phyloP scores from a whole-genome alignment of 805 yeast species.

The Myxozyma lipomycoides region DNA sequence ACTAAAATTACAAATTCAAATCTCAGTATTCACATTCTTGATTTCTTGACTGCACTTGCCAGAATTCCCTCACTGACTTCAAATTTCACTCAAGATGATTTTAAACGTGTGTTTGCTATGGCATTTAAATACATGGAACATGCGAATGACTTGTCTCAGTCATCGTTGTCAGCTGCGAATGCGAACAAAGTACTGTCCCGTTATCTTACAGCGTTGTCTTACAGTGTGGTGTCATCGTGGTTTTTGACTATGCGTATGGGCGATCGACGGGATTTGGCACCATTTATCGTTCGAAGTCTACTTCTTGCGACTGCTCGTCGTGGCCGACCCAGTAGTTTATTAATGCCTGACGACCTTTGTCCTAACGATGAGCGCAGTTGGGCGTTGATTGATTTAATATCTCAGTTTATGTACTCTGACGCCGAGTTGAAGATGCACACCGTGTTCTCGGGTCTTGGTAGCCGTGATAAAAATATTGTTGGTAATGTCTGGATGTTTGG shows the following conservation, averaged over 20 bases:
- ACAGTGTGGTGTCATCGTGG: slow-evolving; percentile 66
- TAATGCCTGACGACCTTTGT: slow-evolving; percentile 3
- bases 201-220: slow-evolving; percentile 61
- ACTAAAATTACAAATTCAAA: slow-evolving; percentile 66
- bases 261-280: slow-evolving; percentile 57
- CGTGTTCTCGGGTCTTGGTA: slow-evolving; percentile 22
- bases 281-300: slow-evolving; percentile 60
- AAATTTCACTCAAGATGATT: slow-evolving; percentile 72
- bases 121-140: slow-evolving; percentile 75
- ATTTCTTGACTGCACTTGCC: slow-evolving; percentile 63
- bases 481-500: slow-evolving; percentile 60
- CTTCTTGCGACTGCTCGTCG: slow-evolving; percentile 42
- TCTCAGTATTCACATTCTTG: slow-evolving; percentile 70
- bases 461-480: slow-evolving; percentile 27
- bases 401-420: slow-evolving; percentile 63
- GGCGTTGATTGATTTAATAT: slow-evolving; percentile 64
- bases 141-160: slow-evolving; percentile 46
- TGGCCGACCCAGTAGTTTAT: slow-evolving; percentile 22
- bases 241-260: slow-evolving; percentile 57
- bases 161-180: slow-evolving; percentile 34
- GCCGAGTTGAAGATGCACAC: slow-evolving; percentile 49
- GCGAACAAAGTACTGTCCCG: slow-evolving; percentile 45
- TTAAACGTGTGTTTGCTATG: slow-evolving; percentile 74
- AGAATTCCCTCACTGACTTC: slow-evolving; percentile 64
- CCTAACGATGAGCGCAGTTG: slow-evolving; percentile 50